phyloP scores from a whole-genome alignment of 2,329 filamentous ascomycete species.

The Helotiales sp. region DNA sequence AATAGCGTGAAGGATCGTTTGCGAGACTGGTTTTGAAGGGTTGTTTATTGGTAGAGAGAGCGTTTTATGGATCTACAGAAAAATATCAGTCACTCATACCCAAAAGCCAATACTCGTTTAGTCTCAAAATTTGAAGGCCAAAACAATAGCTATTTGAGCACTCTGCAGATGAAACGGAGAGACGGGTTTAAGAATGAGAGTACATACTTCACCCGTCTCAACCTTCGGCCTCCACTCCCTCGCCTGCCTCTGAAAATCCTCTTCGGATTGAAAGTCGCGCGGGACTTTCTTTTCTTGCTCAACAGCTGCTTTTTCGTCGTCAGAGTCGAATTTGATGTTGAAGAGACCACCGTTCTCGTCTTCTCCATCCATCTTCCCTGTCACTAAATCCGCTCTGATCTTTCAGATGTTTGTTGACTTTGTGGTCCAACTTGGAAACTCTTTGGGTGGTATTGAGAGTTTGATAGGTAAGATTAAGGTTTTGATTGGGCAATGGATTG shows the following conservation, averaged over 20 bases:
- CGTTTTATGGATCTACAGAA: constrained; percentile 36
- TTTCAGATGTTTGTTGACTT: background rate
- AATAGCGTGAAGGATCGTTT: constrained; percentile 41
- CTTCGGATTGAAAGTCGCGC: constrained; percentile 42
- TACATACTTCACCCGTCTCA: constrained; percentile 40
- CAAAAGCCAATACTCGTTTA: too few relatives aligned
- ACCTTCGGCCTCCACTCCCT: constrained; percentile 38
- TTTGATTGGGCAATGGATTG: background rate
- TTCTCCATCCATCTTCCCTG: constrained; percentile 17
- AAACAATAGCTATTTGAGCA: too few relatives aligned
- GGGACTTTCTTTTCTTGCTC: constrained; percentile 34
- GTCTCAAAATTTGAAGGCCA: too few relatives aligned
- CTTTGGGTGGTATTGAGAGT: too few relatives aligned
- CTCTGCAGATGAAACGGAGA: background rate
- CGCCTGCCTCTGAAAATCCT: constrained; percentile 36
- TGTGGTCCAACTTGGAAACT: too few relatives aligned
- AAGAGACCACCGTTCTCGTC: constrained; percentile 48
- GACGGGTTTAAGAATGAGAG: background rate
- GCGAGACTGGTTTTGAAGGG: constrained; percentile 40
- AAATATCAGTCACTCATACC: background rate
- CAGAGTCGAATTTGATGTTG: constrained; percentile 50
- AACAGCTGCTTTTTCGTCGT: constrained; percentile 38
- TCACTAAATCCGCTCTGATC: too few relatives aligned
- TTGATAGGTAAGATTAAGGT: background rate
- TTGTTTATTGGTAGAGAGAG: constrained; percentile 36